Conservation (phyloP, 148 eudicot species). For the Vaccinium macrocarpon region DNA sequence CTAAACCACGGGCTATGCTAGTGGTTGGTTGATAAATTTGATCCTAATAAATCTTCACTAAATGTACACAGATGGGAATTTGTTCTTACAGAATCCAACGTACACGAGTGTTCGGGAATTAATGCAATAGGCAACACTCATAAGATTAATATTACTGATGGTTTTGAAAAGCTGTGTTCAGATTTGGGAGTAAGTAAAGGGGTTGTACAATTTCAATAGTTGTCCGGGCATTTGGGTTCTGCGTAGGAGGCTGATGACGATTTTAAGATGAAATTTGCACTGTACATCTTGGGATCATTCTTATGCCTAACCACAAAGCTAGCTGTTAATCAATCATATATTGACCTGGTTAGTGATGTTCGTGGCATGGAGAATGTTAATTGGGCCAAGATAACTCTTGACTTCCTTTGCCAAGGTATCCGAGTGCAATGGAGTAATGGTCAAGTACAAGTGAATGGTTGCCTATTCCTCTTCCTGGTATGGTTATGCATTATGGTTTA, state of each 20-base stretch:
- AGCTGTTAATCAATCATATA: neutral
- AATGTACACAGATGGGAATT: too few species aligned
- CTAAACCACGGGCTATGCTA: too few species aligned
- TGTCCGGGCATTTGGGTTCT: neutral
- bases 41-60: too few species aligned
- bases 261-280: neutral
- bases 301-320: neutral
- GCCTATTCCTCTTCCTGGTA: neutral
- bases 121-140: too few species aligned
- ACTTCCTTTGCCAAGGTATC: neutral
- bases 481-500: neutral
- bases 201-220: neutral
- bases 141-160: too few species aligned
- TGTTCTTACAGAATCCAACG: too few species aligned
- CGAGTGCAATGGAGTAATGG: neutral
- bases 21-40: too few species aligned
- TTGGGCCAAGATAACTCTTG: neutral
- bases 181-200: neutral
- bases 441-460: too few species aligned
- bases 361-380: neutral
- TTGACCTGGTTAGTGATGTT: neutral
- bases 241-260: neutral
- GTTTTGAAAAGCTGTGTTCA: too few species aligned
- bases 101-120: too few species aligned
- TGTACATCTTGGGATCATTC: neutral